These are phyloP conservation scores for Populus hybrid DNA, from an alignment of 441 rosid genomes.

Conservation along the genomic window DNA sequence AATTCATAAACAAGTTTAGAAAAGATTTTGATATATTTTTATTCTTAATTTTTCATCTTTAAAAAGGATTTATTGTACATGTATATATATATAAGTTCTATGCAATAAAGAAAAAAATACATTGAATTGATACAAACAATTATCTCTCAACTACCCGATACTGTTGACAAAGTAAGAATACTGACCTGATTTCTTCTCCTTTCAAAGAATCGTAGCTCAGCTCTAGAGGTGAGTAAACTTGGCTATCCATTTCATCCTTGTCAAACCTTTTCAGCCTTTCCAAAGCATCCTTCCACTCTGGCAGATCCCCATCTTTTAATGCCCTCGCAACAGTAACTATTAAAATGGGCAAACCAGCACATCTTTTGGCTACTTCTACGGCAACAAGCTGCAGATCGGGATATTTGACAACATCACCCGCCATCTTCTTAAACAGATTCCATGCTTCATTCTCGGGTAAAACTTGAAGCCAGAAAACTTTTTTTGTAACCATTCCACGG, in stretches of 20 bases:
- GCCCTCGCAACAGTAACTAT: constrained; percentile 11
- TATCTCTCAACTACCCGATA: no score
- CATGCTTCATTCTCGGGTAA: constrained; percentile 14
- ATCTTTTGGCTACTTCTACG: constrained; percentile 4
- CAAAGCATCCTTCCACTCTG: constrained; percentile 21
- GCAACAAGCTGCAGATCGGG: not conserved
- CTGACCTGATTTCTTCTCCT: constrained; percentile 9
- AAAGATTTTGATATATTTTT: no score
- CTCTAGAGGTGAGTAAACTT: constrained; percentile 15
- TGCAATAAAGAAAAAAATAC: no score
- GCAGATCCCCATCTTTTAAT: not conserved
- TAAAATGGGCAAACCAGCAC: constrained; percentile 26
- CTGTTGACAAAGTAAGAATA: constrained; percentile 23
- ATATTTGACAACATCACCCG: not conserved
- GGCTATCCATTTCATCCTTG: not conserved
- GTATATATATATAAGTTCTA: no score
- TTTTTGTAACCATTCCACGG: not conserved
- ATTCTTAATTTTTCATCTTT: no score
- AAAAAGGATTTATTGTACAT: no score
- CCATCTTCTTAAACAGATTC: constrained; percentile 16
- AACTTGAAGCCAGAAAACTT: not conserved
- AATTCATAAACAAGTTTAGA: no score
- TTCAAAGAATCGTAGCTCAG: constrained; percentile 19
- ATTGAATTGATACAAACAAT: no score
- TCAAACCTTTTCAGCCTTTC: not conserved